Base-by-base conservation (phyloP, 371 early-diverging fungal species). In the Haplosporangium sp. region DNA sequence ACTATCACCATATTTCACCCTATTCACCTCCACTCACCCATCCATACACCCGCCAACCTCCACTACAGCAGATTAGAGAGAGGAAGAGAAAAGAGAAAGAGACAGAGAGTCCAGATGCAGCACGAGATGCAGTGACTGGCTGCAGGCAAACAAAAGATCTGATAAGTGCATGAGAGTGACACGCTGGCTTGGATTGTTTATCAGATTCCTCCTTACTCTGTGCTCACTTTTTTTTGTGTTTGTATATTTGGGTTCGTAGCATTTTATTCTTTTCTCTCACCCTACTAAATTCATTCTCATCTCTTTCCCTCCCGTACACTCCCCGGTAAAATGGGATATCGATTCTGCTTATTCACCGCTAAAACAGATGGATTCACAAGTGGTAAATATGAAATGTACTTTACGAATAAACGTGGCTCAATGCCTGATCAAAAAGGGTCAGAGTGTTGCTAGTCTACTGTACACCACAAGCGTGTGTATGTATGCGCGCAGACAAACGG, bases 151-250 rank as follows among this genome's bases (percentile, higher is more conserved):
- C 29, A 29, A 29, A 29, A 29, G 29, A 29, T 29, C 29, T 29
- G 29, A 29, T 29, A 29, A 29, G 29, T 29, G 29, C 29, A 29
- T 29, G 29, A 29, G 29, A 29, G 29, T 4, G 4, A 7, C 36
- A 37, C 36, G 21, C 37, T 55, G 43, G 41, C 53, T 41, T 13
- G 18, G 38, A 55, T 64, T 55, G 56, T 64, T 55, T 64, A 64
- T 64, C 64, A 55, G 64, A 64, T 64, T 55, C 29, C 20, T 23
- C 51, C 53, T 53, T 8, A 48, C 9, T 41, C 50, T 56, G 16
- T 57, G 50, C 50, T 38, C 18, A 21, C 20, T 55, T 23, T 38
- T 41, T 38, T 29, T 20, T 58, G 29, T 29, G 29, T 4, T 29
- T 29, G 29, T 29, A 4, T 29, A 4, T 29, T 4, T n/a, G n/a